Percentiles rank a stretch among this genome's conserved stretches.
Evolutionary conservation across 495 filamentous ascomycete species (phyloP).

Genomic region (Evernia prunastri): DNA sequence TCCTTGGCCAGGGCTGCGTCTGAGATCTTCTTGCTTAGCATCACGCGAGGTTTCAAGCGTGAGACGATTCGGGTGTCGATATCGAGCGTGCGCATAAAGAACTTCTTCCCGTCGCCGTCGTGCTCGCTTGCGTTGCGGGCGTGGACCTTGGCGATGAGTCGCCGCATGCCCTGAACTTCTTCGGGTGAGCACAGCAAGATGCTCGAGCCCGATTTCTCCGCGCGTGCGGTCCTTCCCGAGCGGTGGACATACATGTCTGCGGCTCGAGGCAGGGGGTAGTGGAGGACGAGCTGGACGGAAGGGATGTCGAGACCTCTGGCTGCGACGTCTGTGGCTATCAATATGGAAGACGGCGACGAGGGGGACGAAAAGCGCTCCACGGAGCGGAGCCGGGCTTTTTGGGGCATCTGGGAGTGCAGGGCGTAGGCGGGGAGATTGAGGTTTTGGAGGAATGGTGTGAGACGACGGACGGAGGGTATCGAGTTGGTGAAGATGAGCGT

Average conservation of each 20-base stretch:
- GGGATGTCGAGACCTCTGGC: slow-evolving; percentile 95
- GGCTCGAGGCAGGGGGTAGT: slow-evolving; percentile 89
- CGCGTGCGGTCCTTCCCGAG: slow-evolving; percentile 90
- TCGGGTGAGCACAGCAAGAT: slow-evolving; percentile 87
- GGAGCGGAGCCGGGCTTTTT: slow-evolving; percentile 91
- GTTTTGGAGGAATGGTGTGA: slow-evolving; percentile 77
- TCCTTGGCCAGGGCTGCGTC: slow-evolving; percentile 80
- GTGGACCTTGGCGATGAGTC: slow-evolving; percentile 84
- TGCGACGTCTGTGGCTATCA: slow-evolving; percentile 92
- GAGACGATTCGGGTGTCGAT: slow-evolving; percentile 73
- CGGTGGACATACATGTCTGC: slow-evolving; percentile 94
- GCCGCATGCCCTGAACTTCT: slow-evolving; percentile 74
- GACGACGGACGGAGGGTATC: slow-evolving; percentile 81
- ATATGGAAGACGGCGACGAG: slow-evolving; percentile 55
- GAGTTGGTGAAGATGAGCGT: slow-evolving; percentile 93
- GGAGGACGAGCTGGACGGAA: slow-evolving; percentile 75
- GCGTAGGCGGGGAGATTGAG: slow-evolving; percentile 70
- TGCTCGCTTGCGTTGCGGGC: slow-evolving; percentile 35
- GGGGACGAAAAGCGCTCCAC: slow-evolving; percentile 80
- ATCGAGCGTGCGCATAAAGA: slow-evolving; percentile 69
- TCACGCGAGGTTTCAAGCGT: slow-evolving; percentile 65
- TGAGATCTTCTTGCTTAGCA: slow-evolving; percentile 74
- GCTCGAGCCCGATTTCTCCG: slow-evolving; percentile 65
- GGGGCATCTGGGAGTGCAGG: slow-evolving; percentile 88
- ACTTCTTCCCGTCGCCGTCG: slow-evolving; percentile 41